Evolutionary conservation across 768 basidiomycete genomes (phyloP).

Genomic region (Tulasnella sp.): DNA sequence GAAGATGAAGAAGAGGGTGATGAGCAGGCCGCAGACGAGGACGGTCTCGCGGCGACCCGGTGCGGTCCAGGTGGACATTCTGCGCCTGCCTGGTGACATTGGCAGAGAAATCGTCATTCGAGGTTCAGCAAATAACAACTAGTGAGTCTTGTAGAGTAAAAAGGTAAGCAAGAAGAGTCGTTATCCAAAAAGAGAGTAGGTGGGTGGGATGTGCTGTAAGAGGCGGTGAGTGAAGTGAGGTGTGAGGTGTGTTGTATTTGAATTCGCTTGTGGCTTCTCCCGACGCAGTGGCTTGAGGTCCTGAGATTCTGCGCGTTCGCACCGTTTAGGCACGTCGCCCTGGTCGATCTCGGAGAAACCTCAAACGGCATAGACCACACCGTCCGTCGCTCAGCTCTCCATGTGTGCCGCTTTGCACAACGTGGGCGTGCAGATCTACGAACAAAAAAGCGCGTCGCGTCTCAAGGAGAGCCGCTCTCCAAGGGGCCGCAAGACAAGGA

Average conservation of each 20-base stretch:
- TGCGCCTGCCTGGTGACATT: background rate
- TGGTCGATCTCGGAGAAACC: background rate
- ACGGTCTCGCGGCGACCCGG: constrained; percentile 48
- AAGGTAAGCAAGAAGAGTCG: background rate
- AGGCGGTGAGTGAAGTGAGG: background rate
- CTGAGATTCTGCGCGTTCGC: background rate
- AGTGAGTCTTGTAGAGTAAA: background rate
- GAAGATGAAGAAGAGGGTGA: constrained; percentile 38
- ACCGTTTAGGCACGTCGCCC: background rate
- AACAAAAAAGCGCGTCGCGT: too few species aligned
- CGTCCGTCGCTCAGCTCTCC: background rate
- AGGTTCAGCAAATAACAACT: background rate
- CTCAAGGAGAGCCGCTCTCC: too few species aligned
- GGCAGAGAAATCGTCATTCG: background rate
- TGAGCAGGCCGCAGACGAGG: constrained; percentile 39
- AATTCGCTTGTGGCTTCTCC: too few species aligned
- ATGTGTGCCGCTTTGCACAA: background rate
- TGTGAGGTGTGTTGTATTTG: too few species aligned
- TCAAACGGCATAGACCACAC: background rate
- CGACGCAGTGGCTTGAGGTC: background rate
- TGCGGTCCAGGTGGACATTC: constrained; percentile 4
- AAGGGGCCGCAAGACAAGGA: too few species aligned
- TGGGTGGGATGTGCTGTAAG: background rate
- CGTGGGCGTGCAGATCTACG: too few species aligned
- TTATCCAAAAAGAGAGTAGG: background rate